These are phyloP conservation scores for Blumeriella jaapii DNA, from an alignment of 2,329 filamentous ascomycete genomes.

Conservation along the genomic window DNA sequence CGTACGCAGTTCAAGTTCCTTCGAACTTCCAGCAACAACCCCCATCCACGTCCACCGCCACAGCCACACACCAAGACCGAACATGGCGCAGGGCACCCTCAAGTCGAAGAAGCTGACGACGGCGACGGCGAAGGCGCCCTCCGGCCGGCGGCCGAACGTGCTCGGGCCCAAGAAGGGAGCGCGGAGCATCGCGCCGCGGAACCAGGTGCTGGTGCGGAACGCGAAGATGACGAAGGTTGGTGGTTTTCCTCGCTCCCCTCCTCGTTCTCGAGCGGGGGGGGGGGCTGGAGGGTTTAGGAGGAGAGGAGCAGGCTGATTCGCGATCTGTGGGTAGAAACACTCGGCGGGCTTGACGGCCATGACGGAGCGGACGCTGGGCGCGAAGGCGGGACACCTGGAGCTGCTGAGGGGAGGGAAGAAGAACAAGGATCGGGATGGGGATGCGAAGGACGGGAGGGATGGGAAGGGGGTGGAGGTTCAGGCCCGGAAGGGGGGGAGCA, in stretches of 20 bases:
- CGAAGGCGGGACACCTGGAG: slow-evolving; percentile 60
- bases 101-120: slow-evolving; percentile 23
- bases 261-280: not conserved
- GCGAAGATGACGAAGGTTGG: slow-evolving; percentile 50
- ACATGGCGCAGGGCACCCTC: slow-evolving; percentile 27
- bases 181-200: slow-evolving; percentile 56
- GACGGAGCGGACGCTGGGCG: slow-evolving; percentile 56
- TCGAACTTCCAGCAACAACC: not conserved
- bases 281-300: not conserved
- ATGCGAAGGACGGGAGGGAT: slow-evolving; percentile 28
- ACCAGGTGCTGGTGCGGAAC: slow-evolving; percentile 45
- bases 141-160: slow-evolving; percentile 24
- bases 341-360: slow-evolving; percentile 48
- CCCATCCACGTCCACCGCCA: no score
- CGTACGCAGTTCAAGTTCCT: not conserved
- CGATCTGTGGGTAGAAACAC: slow-evolving; percentile 38
- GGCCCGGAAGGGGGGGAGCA: slow-evolving; percentile 25
- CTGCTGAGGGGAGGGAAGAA: slow-evolving; percentile 56
- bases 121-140: slow-evolving; percentile 18
- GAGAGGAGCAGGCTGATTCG: slow-evolving; percentile 4
- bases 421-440: no score
- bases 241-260: slow-evolving; percentile 1
- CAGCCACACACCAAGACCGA: no score
- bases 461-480: slow-evolving; percentile 28
- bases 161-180: slow-evolving; percentile 45